phyloP scores from a whole-genome alignment of 495 filamentous ascomycete species.

The Choiromyces venosus region DNA sequence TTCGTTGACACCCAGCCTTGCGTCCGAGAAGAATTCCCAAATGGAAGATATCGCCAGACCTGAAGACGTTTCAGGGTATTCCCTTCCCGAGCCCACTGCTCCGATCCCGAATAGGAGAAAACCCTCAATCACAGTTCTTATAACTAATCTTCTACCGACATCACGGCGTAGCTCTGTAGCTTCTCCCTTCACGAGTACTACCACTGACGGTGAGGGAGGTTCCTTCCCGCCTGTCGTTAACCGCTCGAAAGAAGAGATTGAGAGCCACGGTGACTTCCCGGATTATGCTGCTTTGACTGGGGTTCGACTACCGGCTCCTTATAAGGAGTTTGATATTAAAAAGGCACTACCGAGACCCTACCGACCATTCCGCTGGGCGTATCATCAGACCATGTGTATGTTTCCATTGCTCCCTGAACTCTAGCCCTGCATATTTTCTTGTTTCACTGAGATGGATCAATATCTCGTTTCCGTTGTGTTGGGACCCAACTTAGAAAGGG shows the following conservation, averaged over 20 bases:
- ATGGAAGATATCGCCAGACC: neutral
- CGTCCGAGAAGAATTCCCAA: neutral
- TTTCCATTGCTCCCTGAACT: constrained; percentile 13
- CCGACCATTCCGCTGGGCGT: constrained; percentile 78
- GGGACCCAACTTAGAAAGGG: neutral
- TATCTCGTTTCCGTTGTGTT: neutral
- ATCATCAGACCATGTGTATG: constrained; percentile 93
- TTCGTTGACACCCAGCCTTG: neutral
- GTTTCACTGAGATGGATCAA: neutral
- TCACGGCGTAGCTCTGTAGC: constrained; percentile 25
- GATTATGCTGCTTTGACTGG: constrained; percentile 75
- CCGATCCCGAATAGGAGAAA: constrained; percentile 3
- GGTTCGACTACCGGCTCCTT: constrained; percentile 66
- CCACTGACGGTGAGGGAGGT: constrained; percentile 5
- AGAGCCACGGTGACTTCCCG: constrained; percentile 71
- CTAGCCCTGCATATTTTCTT: neutral
- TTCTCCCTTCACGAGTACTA: constrained; percentile 11
- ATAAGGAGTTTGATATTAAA: constrained; percentile 59
- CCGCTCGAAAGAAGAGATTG: constrained; percentile 60
- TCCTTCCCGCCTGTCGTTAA: constrained; percentile 10
- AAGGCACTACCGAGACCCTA: constrained; percentile 65
- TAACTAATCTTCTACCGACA: constrained; percentile 27
- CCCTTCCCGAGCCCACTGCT: neutral
- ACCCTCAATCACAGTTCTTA: constrained; percentile 19
- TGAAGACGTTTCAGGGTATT: neutral